Base-by-base conservation (phyloP, 2,329 filamentous ascomycete species). In the Massarina eburnea region DNA sequence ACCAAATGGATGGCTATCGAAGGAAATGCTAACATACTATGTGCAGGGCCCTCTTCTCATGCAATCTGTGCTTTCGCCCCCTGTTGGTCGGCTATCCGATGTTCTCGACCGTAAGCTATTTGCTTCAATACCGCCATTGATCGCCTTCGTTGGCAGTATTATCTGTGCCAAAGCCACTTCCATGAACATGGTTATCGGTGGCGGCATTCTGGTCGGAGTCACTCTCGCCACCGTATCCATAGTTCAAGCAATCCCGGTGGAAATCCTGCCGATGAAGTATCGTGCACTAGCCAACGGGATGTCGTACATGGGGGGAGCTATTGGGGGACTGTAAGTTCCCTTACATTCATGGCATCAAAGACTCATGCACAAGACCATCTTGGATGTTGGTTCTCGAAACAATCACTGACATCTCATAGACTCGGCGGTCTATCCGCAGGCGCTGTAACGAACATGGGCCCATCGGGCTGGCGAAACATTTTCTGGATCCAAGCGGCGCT, bases 401-500 rank as follows among this genome's bases (percentile, higher is more conserved):
- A 14, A 30, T 14, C 27, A 29, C 7, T 12, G 2, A 36, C 27
- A 4, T 24, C 15, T 40, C 17, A 4, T 43, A 79, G 76, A 1
- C 64, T 79, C 14, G 79, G 77, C 10, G 62, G 68, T 10, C 67
- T 82, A 4, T 73, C 75, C 20, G 77, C 78, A 6, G 80, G 79
- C 2, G 78, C 73, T 7, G 74, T 80, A 2, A 80, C 79, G 0
- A 77, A 79, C 46, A 58, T 71, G 10, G 67, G 68, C 41, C 51
- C 70, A 1, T 66, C 61, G 1, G 79, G 79, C 17, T 82, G 79
- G 79, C 70, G 80, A 1, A 73, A 75, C 52, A 81, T 82, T 52
- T 82, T 80, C 57, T 82, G 79, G 79, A 79, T 82, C 12, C 79
- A 82, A 61, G 78, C 79, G 1, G 78, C 70, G 6, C 76, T 81